Conservation (phyloP, 352 stramenopile species). For the Globisporangium mamillatum region DNA sequence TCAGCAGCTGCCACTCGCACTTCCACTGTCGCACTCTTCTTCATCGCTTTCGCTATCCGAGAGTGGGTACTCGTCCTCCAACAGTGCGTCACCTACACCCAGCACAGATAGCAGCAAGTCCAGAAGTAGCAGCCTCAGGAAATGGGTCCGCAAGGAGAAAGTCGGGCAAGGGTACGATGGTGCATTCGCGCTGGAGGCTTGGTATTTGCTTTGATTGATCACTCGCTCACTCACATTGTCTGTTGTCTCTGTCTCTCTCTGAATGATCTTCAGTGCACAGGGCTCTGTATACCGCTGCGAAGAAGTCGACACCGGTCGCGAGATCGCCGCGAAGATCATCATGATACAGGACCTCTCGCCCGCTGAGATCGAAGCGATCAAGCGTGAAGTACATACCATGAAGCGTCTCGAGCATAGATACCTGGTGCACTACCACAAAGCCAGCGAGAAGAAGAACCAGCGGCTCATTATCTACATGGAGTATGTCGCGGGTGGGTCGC, state of each 20-base stretch:
- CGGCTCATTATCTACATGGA: conserved; percentile 86
- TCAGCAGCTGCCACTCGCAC: conserved; percentile 9
- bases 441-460: conserved; percentile 54
- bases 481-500: conserved; percentile 77
- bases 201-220: too few relatives aligned
- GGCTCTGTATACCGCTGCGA: conserved; percentile 73
- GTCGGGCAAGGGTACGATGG: conserved; percentile 64
- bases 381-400: conserved; percentile 66
- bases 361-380: conserved; percentile 53
- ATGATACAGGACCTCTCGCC: conserved; percentile 50
- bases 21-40: conserved; percentile 24
- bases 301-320: conserved; percentile 41
- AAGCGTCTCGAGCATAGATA: conserved; percentile 55
- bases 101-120: conserved; percentile 6
- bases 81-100: conserved; percentile 20
- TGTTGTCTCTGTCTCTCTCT: background rate
- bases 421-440: conserved; percentile 65
- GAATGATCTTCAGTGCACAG: conserved; percentile 32
- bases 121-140: conserved; percentile 21
- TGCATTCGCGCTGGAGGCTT: background rate
- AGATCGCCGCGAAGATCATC: conserved; percentile 74
- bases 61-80: conserved; percentile 21
- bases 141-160: conserved; percentile 72
- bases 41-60: conserved; percentile 31
- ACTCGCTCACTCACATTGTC: background rate